phyloP scores from a whole-genome alignment of 306 rosid genomes.

The Prinsepia uniflora region DNA sequence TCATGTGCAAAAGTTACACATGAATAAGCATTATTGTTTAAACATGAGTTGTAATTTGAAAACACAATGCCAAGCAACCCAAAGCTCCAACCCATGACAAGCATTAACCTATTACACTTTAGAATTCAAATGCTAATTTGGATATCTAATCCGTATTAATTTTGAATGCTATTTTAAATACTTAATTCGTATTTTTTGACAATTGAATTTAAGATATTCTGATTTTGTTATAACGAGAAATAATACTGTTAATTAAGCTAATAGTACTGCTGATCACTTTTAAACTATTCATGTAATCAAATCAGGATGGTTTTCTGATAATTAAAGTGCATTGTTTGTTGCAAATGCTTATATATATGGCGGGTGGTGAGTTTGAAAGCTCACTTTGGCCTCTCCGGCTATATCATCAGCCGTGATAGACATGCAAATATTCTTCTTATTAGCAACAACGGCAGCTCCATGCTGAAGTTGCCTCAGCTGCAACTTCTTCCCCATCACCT shows the following conservation, averaged over 20 bases:
- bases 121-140: neutral
- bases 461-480: conserved; percentile 26
- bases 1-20: too few species aligned
- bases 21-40: too few species aligned
- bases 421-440: conserved; percentile 31
- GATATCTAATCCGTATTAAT: neutral
- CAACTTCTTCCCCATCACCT: conserved; percentile 50
- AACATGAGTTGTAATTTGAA: neutral
- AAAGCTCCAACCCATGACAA: neutral
- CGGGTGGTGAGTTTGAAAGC: conserved; percentile 1
- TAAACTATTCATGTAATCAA: neutral
- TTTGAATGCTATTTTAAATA: neutral
- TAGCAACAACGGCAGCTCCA: conserved; percentile 6
- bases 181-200: too few species aligned
- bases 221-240: too few species aligned
- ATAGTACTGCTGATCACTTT: too few species aligned
- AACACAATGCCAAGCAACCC: neutral
- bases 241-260: too few species aligned
- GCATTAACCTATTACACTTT: neutral
- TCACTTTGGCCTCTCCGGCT: conserved; percentile 28
- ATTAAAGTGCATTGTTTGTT: neutral
- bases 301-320: neutral
- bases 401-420: conserved; percentile 32
- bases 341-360: neutral
- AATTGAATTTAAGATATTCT: too few species aligned